Percentiles rank a stretch among this genome's conserved stretches.
Evolutionary conservation across 768 basidiomycete genomes (phyloP).

Genomic region (Suillus decipiens): DNA sequence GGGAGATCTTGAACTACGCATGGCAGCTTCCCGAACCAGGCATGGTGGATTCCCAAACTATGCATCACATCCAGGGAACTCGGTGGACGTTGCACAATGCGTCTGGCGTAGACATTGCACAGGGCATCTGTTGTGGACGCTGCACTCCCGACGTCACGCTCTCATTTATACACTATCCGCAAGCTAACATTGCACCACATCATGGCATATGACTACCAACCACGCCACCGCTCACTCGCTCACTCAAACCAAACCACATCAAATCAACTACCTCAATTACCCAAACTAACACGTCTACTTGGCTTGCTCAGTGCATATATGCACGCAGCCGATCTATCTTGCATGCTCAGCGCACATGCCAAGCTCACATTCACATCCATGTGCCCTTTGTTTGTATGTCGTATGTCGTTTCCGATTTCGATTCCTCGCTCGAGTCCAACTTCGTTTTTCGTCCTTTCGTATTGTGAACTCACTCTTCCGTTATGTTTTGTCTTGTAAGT

Average conservation of each 20-base stretch:
- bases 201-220: slow-evolving; percentile 5
- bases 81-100: not conserved
- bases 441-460: not conserved
- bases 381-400: not conserved
- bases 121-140: not conserved
- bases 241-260: not conserved
- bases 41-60: not conserved
- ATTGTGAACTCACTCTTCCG: not conserved
- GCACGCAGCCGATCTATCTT: not conserved
- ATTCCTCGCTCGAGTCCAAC: not conserved
- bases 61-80: not conserved
- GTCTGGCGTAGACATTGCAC: not conserved
- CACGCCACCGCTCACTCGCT: not conserved
- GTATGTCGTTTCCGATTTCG: not conserved
- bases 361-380: not conserved
- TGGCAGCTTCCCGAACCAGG: not conserved
- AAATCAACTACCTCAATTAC: not conserved
- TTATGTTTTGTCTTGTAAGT: not conserved
- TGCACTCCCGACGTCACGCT: not conserved
- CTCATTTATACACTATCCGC: slow-evolving; percentile 4
- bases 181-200: slow-evolving; percentile 1
- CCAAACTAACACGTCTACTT: not conserved
- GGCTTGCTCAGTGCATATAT: slow-evolving; percentile 2
- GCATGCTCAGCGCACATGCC: slow-evolving; percentile 2
- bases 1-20: not conserved